Conservation (phyloP, 805 yeast genomes). For the Starmerella ratchasimensis region DNA sequence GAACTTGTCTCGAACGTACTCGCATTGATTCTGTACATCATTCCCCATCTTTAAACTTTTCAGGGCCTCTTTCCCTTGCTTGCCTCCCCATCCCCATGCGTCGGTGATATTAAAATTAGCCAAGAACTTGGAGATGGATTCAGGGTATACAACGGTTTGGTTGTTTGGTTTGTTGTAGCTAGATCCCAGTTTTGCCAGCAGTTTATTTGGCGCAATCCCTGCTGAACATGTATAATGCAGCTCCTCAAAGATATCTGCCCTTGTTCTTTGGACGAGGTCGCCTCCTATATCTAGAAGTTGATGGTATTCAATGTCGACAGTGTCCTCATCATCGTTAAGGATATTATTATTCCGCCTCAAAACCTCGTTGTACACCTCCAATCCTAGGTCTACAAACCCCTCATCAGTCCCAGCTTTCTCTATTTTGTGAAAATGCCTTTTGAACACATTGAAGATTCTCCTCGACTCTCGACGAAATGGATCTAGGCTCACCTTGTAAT, state of each 20-base stretch:
- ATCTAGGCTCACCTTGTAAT: slow-evolving; percentile 77
- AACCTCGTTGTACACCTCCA: slow-evolving; percentile 35
- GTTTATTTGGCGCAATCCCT: slow-evolving; percentile 66
- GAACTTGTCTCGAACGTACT: slow-evolving; percentile 16
- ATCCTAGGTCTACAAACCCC: slow-evolving; percentile 73
- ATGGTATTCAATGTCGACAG: slow-evolving; percentile 64
- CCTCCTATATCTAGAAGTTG: slow-evolving; percentile 56
- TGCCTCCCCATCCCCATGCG: slow-evolving; percentile 87
- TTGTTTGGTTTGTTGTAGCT: slow-evolving; percentile 73
- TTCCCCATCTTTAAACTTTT: slow-evolving; percentile 38
- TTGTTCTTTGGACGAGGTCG: slow-evolving; percentile 37
- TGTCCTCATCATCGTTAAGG: slow-evolving; percentile 29
- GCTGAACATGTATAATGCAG: slow-evolving; percentile 81
- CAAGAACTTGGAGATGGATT: slow-evolving; percentile 40
- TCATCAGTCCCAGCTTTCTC: slow-evolving; percentile 97
- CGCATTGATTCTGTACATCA: slow-evolving; percentile 32
- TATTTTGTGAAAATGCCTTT: slow-evolving; percentile 46
- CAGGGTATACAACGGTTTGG: slow-evolving; percentile 58
- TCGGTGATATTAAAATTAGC: slow-evolving; percentile 51
- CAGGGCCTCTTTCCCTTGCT: slow-evolving; percentile 50
- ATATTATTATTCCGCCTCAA: slow-evolving; percentile 33
- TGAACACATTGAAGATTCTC: slow-evolving; percentile 56
- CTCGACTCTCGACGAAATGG: slow-evolving; percentile 83
- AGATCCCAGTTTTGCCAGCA: slow-evolving; percentile 75
- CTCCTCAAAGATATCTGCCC: slow-evolving; percentile 38